Evolutionary conservation across 2,329 filamentous ascomycete genomes (phyloP).

Genomic region (Cladorrhinum sp.): DNA sequence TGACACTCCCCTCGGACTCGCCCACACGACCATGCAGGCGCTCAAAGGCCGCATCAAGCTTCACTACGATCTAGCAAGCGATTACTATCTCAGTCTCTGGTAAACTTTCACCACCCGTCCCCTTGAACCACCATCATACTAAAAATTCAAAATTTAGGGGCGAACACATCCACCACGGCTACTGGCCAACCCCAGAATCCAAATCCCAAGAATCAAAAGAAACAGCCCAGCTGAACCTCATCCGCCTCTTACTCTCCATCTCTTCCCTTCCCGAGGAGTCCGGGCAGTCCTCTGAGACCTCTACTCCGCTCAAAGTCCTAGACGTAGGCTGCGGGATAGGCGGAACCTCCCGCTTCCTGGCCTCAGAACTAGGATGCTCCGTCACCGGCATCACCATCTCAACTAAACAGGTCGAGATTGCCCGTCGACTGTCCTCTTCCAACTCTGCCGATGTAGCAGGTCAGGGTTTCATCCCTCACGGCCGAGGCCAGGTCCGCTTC

Average conservation of each 20-base stretch:
- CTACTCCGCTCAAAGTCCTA: constrained; percentile 39
- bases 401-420: constrained; percentile 56
- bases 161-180: constrained; percentile 62
- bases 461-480: constrained; percentile 39
- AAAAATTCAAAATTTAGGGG: constrained; percentile 42
- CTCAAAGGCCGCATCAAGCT: constrained; percentile 58
- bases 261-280: constrained; percentile 37
- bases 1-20: constrained; percentile 44
- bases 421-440: constrained; percentile 40
- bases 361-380: constrained; percentile 46
- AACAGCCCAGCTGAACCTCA: constrained; percentile 55
- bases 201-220: constrained; percentile 53
- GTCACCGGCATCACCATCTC: constrained; percentile 62
- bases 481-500: constrained; percentile 49
- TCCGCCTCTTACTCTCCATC: constrained; percentile 52
- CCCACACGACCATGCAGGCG: constrained; percentile 46
- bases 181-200: constrained; percentile 49
- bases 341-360: constrained; percentile 56
- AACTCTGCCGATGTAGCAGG: constrained; percentile 21
- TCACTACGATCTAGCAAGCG: constrained; percentile 60
- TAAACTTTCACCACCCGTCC: constrained; percentile 30
- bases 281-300: constrained; percentile 7
- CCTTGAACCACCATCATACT: constrained; percentile 5
- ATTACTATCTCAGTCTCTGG: constrained; percentile 62
- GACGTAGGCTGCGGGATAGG: constrained; percentile 62